Conservation (phyloP, 805 yeast species). For the Yarrowia sp. region DNA sequence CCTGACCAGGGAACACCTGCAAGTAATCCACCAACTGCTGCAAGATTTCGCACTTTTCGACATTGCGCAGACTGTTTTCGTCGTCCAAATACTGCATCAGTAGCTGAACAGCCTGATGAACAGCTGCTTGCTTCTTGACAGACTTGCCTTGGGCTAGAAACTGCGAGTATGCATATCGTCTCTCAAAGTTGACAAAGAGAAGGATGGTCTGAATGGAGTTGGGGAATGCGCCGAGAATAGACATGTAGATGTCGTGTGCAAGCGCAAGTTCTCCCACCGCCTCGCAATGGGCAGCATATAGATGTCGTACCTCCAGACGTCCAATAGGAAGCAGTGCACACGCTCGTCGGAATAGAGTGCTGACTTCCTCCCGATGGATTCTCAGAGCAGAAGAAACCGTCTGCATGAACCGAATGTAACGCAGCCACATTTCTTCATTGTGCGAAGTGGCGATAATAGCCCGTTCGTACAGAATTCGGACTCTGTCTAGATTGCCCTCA, state of each 20-base stretch:
- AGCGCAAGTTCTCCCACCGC: slow-evolving; percentile 31
- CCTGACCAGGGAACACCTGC: slow-evolving; percentile 26
- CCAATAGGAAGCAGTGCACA: slow-evolving; percentile 38
- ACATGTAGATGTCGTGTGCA: slow-evolving; percentile 34
- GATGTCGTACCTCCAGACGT: slow-evolving; percentile 33
- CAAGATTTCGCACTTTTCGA: slow-evolving; percentile 13
- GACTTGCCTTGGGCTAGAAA: slow-evolving; percentile 8
- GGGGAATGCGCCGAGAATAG: slow-evolving; percentile 35
- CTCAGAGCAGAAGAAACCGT: slow-evolving; percentile 31
- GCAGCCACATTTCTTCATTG: slow-evolving; percentile 62
- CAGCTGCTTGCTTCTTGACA: slow-evolving; percentile 17
- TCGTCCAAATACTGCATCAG: slow-evolving; percentile 15
- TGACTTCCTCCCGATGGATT: slow-evolving; percentile 36
- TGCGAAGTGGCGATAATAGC: slow-evolving; percentile 54
- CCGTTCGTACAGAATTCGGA: slow-evolving; percentile 61
- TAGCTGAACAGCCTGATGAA: slow-evolving; percentile 24
- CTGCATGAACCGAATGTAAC: slow-evolving; percentile 55
- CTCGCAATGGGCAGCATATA: slow-evolving; percentile 37
- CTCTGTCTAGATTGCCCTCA: slow-evolving; percentile 34
- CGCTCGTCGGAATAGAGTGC: slow-evolving; percentile 52
- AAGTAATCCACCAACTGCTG: not conserved
- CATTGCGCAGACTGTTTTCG: slow-evolving; percentile 6
- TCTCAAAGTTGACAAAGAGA: slow-evolving; percentile 31
- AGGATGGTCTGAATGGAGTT: slow-evolving; percentile 34
- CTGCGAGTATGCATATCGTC: slow-evolving; percentile 28